Evolutionary conservation across 805 yeast species (phyloP).

Genomic region (Kluyveromyces siamensis): DNA sequence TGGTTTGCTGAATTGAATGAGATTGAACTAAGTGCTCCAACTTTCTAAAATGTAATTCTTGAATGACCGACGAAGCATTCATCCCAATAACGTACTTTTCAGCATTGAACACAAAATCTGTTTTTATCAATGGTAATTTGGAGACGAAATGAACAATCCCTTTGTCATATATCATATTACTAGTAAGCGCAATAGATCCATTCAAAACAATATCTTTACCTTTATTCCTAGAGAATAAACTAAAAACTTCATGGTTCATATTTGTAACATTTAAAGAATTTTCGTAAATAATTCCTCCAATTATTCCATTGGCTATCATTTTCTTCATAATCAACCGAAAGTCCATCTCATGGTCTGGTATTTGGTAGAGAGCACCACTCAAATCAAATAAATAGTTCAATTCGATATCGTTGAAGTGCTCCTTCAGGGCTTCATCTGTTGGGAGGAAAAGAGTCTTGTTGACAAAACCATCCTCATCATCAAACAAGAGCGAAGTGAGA

Average conservation of each 20-base stretch:
- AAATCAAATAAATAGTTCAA: constrained; percentile 31
- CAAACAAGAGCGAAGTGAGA: constrained; percentile 1
- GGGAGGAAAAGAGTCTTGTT: constrained; percentile 42
- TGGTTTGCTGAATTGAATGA: constrained; percentile 41
- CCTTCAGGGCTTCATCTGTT: constrained; percentile 29
- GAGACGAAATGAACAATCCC: constrained; percentile 45
- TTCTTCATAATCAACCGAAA: constrained; percentile 19
- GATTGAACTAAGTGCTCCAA: constrained; percentile 51
- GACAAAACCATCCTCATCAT: constrained; percentile 6
- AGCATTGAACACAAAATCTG: constrained; percentile 36
- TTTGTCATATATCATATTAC: constrained; percentile 37
- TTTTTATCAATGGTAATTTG: constrained; percentile 19
- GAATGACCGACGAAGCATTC: constrained; percentile 53
- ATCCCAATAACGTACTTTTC: constrained; percentile 52
- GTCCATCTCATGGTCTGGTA: constrained; percentile 26
- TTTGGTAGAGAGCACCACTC: constrained; percentile 6
- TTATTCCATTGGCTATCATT: constrained; percentile 32
- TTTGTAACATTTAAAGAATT: constrained; percentile 12
- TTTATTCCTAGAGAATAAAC: constrained; percentile 15
- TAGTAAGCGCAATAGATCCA: constrained; percentile 15
- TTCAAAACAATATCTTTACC: constrained; percentile 34
- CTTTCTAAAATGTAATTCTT: constrained; percentile 57
- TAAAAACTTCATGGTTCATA: constrained; percentile 18
- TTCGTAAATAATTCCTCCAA: constrained; percentile 35
- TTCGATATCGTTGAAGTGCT: constrained; percentile 35